Evolutionary conservation across 1,284 basidiomycete genomes (phyloP), one percentile per base, ranked within the genome.

Genomic region (Ganoderma multipileum): DNA sequence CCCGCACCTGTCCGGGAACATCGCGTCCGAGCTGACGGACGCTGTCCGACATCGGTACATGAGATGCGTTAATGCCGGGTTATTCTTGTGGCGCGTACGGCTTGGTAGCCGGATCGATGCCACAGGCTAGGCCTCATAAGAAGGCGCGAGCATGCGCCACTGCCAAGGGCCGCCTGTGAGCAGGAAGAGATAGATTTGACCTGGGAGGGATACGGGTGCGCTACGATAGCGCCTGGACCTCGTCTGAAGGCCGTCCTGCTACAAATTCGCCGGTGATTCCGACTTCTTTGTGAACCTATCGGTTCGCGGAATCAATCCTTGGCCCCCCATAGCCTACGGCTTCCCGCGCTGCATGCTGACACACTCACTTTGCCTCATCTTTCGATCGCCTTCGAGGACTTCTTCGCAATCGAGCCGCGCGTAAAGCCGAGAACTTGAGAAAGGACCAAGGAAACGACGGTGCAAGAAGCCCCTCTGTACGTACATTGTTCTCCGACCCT

Each of bases 241-340:
- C 50, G 64, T 38, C 63, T n/a, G 38, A 59, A 59, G 36, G 12
- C 20, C 38, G 23, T 5, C n/a, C 36, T 41, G 58, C 38, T 36
- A 60, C 39, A 58, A 63, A 65, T 65, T 63, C 52, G 59, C 71
- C 71, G 71, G 71, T 63, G 52, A 36, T 54, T 50, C 61, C 68
- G 58, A 60, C 58, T 66, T 67, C 67, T 69, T 71, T 57, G 66
- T 63, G 66, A 59, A 72, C 68, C 68, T 64, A 72, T 69, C 64
- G 71, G 68, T 72, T 72, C 71, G 71, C 71, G 71, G 71, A 72
- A 69, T 50, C 68, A 68, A 66, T 69, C 33, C 61, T 58, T 39
- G 3, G 58, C 63, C 63, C 54, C 54, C 58, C 63, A 63, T 67
- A 42, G 67, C 55, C 63, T 28, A 14, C 55, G 38, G 41, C 61